phyloP scores from a whole-genome alignment of 1,284 basidiomycete genomes.

The Marasmius oreades region DNA sequence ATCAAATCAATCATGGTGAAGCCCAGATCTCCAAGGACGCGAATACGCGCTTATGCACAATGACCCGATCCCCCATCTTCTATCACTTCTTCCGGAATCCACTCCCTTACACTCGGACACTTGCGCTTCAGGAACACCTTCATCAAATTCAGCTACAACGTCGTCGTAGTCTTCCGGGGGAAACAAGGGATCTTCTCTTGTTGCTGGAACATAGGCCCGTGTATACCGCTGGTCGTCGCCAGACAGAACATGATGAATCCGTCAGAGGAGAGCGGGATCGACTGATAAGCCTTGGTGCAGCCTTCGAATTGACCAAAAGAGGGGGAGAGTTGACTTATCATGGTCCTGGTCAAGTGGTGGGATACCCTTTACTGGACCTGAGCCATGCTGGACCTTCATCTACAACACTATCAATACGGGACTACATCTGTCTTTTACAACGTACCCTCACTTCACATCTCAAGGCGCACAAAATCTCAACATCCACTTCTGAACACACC shows the following conservation, averaged over 20 bases:
- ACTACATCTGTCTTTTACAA: conserved; percentile 74
- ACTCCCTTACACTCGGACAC: conserved; percentile 67
- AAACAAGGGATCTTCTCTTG: conserved; percentile 61
- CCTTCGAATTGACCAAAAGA: conserved; percentile 80
- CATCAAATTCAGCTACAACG: conserved; percentile 57
- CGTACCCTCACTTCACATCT: conserved; percentile 60
- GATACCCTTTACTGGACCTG: conserved; percentile 92
- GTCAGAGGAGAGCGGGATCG: conserved; percentile 64
- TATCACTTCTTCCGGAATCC: conserved; percentile 76
- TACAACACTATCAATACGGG: conserved; percentile 58
- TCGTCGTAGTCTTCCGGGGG: conserved; percentile 32
- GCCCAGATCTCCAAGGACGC: too few relatives aligned
- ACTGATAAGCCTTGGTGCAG: conserved; percentile 76
- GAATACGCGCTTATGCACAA: conserved; percentile 19
- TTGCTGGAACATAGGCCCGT: conserved; percentile 88
- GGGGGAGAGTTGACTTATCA: conserved; percentile 97
- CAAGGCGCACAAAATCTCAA: conserved; percentile 48
- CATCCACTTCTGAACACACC: conserved; percentile 62
- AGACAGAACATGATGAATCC: conserved; percentile 52
- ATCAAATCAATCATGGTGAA: too few relatives aligned
- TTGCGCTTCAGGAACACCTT: conserved; percentile 69
- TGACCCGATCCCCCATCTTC: conserved; percentile 62
- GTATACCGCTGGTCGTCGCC: conserved; percentile 89
- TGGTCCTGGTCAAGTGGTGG: conserved; percentile 95
- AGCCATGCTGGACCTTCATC: conserved; percentile 35